Evolutionary conservation across 345 rosid species (phyloP).

Genomic region (Nasturtium officinale): DNA sequence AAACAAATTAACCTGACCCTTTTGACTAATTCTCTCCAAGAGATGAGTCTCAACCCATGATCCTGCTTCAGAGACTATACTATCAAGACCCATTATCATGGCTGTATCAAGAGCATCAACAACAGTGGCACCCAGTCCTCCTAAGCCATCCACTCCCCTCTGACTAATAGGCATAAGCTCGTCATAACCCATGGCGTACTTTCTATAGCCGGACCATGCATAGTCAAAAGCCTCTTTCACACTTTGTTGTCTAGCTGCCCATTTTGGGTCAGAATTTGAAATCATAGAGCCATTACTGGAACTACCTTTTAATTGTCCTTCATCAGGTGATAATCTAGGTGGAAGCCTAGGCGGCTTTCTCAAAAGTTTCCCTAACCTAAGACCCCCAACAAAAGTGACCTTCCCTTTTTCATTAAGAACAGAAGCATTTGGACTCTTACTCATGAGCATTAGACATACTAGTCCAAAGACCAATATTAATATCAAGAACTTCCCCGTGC

Average conservation of each 20-base stretch:
- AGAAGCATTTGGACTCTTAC: slow-evolving; percentile 47
- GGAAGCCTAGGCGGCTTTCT: slow-evolving; percentile 90
- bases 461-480: slow-evolving; percentile 71
- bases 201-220: slow-evolving; percentile 96
- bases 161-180: slow-evolving; percentile 88
- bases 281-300: slow-evolving; percentile 27
- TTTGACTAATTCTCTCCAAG: slow-evolving; percentile 70
- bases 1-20: slow-evolving; percentile 95
- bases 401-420: slow-evolving; percentile 44
- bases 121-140: slow-evolving; percentile 95
- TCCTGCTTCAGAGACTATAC: slow-evolving; percentile 80
- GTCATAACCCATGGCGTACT: slow-evolving; percentile 86
- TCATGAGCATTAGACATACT: slow-evolving; percentile 61
- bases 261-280: slow-evolving; percentile 47
- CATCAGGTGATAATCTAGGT: slow-evolving; percentile 82
- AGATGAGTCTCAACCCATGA: slow-evolving; percentile 83
- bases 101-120: slow-evolving; percentile 99
- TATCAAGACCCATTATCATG: slow-evolving; percentile 90
- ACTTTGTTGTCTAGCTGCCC: slow-evolving; percentile 68
- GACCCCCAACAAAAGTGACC: slow-evolving; percentile 42
- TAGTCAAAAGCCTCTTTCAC: slow-evolving; percentile 85
- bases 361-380: slow-evolving; percentile 60
- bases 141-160: slow-evolving; percentile 80
- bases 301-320: slow-evolving; percentile 45
- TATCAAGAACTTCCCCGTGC: slow-evolving; percentile 80